Evolutionary conservation across 768 basidiomycete species (phyloP).

Genomic region (Suillus luteus): DNA sequence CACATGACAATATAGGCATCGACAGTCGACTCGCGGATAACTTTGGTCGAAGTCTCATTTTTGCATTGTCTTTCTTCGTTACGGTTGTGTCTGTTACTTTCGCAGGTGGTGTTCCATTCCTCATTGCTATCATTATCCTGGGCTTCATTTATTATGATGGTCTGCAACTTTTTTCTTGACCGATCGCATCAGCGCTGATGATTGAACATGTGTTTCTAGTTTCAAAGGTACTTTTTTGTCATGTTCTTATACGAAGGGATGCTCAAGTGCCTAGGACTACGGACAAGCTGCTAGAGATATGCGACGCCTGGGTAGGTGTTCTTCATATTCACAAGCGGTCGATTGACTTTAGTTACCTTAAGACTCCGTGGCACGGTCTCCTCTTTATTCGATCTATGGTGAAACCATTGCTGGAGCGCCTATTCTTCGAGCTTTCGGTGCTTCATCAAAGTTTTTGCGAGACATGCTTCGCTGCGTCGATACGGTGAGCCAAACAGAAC

Average conservation of each 20-base stretch:
- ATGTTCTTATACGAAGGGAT: conserved; percentile 28
- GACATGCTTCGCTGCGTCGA: conserved; percentile 85
- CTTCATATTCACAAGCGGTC: background rate
- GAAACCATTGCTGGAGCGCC: conserved; percentile 54
- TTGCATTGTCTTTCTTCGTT: conserved; percentile 66
- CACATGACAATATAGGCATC: conserved; percentile 50
- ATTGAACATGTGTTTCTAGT: conserved; percentile 21
- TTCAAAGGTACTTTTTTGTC: conserved; percentile 35
- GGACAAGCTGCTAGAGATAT: conserved; percentile 88
- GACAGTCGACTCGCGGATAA: conserved; percentile 84
- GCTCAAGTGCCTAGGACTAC: conserved; percentile 36
- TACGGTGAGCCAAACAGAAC: conserved; percentile 50
- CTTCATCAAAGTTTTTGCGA: conserved; percentile 80
- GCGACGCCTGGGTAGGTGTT: conserved; percentile 67
- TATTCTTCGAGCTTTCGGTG: conserved; percentile 82
- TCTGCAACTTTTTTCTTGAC: conserved; percentile 32
- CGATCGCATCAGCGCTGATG: conserved; percentile 13
- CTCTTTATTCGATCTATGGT: conserved; percentile 48
- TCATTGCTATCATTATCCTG: conserved; percentile 57
- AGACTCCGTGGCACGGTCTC: conserved; percentile 53
- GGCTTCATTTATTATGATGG: conserved; percentile 72
- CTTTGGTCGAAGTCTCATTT: conserved; percentile 77
- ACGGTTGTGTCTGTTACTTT: conserved; percentile 75
- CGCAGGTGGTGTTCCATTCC: conserved; percentile 78
- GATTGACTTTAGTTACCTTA: conserved; percentile 8